Base-by-base conservation (phyloP, 2,329 filamentous ascomycete species). In the Microcyclospora pomicola region DNA sequence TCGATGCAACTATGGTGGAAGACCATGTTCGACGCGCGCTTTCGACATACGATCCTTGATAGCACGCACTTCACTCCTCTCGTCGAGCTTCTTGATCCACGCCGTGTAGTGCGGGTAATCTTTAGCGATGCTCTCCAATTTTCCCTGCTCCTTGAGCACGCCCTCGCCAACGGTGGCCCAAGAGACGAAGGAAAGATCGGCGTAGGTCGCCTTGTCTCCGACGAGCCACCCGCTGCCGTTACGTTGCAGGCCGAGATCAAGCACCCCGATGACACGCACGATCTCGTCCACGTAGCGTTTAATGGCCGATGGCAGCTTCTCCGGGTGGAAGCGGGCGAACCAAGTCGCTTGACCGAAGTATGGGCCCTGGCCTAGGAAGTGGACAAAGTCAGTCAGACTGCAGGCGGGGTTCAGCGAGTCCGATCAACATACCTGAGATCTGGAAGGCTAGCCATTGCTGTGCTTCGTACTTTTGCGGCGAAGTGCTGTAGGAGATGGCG, bases 231-330 rank as follows among this genome's bases (percentile, higher is more conserved):
- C 43, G 10, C 51, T 54, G 6, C 49, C 51, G 3, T 42, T 42
- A 39, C 51, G 51, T 38, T 53, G 45, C 11, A 68, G 49, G 27
- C 55, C 53, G 3, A 44, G 41, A 30, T 71, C 61, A 10, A 72
- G 50, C 5, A 71, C 66, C 11, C 56, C 56, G 5, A 59, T 51
- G 12, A 71, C 57, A 28, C 68, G 65, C 13, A 56, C 51, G 36
- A 65, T 52, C 48, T 71, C 67, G 15, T 60, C 59, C 12, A 48
- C 38, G 45, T 69, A 71, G 19, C 67, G 61, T 6, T 66, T 59
- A n/a, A 62, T 48, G 5, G 64, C 66, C 9, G 58, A 61, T 1
- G 49, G 54, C 15, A 67, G 14, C 42, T 62, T 62, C 40, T 70
- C 65, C 0, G 50, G 51, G 48, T 68, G 61, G 40, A 59, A 63